Percentiles rank a stretch among this genome's conserved stretches.
Conservation (phyloP, 2,329 filamentous ascomycete species). For the Neonectria punicea region DNA sequence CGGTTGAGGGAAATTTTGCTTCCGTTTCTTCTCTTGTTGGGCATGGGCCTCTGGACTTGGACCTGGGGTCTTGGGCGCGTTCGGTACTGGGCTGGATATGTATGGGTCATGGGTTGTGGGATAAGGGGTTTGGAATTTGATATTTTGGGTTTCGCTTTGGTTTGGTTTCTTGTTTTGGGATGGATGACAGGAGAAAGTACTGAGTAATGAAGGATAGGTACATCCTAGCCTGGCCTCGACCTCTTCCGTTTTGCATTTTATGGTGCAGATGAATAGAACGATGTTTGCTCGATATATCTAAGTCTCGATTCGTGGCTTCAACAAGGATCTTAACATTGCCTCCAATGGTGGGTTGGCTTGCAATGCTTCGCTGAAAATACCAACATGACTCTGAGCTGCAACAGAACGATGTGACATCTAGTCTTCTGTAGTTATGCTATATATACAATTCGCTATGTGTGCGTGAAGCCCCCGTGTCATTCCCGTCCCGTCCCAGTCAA, state of each 20-base stretch:
- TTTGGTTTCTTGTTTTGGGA: neutral
- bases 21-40: slow-evolving; percentile 7
- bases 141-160: neutral
- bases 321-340: neutral
- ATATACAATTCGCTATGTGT: slow-evolving; percentile 14
- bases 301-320: neutral
- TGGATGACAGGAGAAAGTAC: neutral
- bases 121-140: neutral
- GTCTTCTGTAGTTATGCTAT: neutral
- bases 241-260: neutral
- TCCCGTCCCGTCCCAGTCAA: neutral
- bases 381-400: neutral
- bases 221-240: neutral
- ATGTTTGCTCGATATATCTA: no score
- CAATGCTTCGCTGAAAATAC: neutral
- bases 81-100: neutral
- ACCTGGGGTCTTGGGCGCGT: neutral
- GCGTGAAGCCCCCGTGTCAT: neutral
- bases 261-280: neutral
- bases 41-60: slow-evolving; percentile 1
- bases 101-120: neutral
- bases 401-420: neutral
- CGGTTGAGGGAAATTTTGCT: neutral
- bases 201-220: neutral
- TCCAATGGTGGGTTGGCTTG: neutral